These are phyloP conservation scores for Eucalyptus pumila DNA, from an alignment of 345 rosid genomes.

Conservation along the genomic window DNA sequence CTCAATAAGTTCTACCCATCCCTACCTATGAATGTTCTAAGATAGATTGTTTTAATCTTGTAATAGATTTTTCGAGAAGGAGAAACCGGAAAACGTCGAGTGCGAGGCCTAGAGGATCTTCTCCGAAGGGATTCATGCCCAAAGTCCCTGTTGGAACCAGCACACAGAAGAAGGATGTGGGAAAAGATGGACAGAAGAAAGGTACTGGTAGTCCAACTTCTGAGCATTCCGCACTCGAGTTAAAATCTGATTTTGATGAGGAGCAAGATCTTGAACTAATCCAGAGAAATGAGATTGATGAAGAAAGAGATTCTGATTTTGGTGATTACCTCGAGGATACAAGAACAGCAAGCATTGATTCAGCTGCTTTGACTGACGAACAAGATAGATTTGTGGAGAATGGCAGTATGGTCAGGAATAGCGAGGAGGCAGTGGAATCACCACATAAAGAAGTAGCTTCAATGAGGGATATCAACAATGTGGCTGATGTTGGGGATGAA, in stretches of 20 bases:
- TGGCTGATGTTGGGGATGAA: not conserved
- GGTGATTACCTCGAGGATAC: slow-evolving; percentile 1
- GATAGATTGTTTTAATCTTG: not conserved
- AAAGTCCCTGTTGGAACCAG: slow-evolving; percentile 30
- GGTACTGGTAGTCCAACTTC: slow-evolving; percentile 4
- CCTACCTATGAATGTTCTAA: not conserved
- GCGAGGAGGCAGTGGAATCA: not conserved
- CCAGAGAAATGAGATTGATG: slow-evolving; percentile 5
- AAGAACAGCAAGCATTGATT: not conserved
- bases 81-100: slow-evolving; percentile 34
- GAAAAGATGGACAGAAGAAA: slow-evolving; percentile 25
- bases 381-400: not conserved
- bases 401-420: slow-evolving; percentile 11
- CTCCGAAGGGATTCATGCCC: slow-evolving; percentile 36
- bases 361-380: not conserved
- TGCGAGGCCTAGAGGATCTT: slow-evolving; percentile 31
- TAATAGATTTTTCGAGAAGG: slow-evolving; percentile 59
- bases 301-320: slow-evolving; percentile 1
- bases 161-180: slow-evolving; percentile 28
- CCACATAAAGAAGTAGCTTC: slow-evolving; percentile 1
- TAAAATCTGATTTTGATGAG: slow-evolving; percentile 11
- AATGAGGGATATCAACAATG: not conserved
- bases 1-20: not conserved
- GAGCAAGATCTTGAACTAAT: slow-evolving; percentile 9
- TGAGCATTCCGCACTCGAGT: slow-evolving; percentile 7